Conservation (phyloP, 441 rosid genomes). For the Brassica hybrid region DNA sequence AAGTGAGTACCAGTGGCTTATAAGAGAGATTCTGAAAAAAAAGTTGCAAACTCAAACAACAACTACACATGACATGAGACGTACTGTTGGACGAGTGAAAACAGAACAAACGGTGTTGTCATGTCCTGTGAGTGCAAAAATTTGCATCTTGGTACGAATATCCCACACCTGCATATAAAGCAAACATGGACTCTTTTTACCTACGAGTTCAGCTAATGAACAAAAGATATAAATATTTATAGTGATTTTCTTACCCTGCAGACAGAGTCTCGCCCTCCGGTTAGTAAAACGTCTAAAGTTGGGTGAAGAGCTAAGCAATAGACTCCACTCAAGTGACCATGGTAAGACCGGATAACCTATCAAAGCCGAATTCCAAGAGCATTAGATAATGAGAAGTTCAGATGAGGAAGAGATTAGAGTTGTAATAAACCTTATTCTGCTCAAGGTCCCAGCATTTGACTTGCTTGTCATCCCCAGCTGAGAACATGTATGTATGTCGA, state of each 20-base stretch:
- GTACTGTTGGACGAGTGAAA: conserved; percentile 89
- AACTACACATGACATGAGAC: conserved; percentile 19
- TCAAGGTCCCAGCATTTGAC: conserved; percentile 99
- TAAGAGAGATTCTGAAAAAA: neutral
- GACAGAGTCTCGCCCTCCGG: conserved; percentile 99
- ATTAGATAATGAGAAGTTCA: no score
- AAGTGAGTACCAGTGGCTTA: conserved; percentile 8
- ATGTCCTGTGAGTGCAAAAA: conserved; percentile 93
- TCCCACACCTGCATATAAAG: conserved; percentile 87
- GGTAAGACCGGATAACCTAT: conserved; percentile 96
- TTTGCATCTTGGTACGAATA: conserved; percentile 95
- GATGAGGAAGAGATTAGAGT: no score
- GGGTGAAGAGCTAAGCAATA: conserved; percentile 99
- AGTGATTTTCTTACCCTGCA: conserved; percentile 71
- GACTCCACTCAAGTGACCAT: conserved; percentile 99
- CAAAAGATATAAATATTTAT: neutral
- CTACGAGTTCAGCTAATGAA: conserved; percentile 1
- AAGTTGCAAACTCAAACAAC: neutral
- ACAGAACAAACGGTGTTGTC: conserved; percentile 98
- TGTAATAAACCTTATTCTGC: conserved; percentile 99
- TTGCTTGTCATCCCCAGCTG: conserved; percentile 99
- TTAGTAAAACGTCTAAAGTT: conserved; percentile 82
- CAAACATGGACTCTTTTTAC: conserved; percentile 24
- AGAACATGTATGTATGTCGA: conserved; percentile 92
- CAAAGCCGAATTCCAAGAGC: no score